These are phyloP conservation scores for Vickermania ingenoplastis DNA, from an alignment of 208 protist species.

Conservation along the genomic window DNA sequence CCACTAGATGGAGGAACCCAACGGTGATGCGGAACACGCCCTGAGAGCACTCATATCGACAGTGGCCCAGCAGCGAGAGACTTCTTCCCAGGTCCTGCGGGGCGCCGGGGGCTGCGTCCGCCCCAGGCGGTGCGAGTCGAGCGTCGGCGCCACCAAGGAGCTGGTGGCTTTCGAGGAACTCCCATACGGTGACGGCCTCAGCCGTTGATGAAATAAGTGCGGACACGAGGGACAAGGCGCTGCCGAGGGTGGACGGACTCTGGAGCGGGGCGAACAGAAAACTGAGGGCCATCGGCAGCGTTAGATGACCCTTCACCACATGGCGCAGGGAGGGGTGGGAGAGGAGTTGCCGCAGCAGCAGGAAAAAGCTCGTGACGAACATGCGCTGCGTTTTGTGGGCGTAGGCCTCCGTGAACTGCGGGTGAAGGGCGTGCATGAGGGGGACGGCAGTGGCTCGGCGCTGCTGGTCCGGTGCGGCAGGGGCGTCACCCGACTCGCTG, in stretches of 20 bases:
- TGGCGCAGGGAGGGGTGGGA: constrained; percentile 35
- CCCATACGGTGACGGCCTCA: constrained; percentile 54
- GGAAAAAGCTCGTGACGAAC: constrained; percentile 65
- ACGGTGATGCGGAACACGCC: constrained; percentile 69
- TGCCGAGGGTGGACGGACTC: constrained; percentile 54
- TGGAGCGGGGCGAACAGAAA: constrained; percentile 58
- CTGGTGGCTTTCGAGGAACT: constrained; percentile 39
- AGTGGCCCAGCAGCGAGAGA: constrained; percentile 65
- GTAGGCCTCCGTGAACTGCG: constrained; percentile 56
- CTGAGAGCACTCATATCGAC: constrained; percentile 54
- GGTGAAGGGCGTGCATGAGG: constrained; percentile 18
- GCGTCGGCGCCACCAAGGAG: constrained; percentile 17
- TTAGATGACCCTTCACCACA: constrained; percentile 34
- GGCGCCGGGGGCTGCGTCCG: not conserved
- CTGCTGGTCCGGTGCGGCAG: not conserved
- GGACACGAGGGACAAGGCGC: constrained; percentile 60
- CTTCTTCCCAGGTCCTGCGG: constrained; percentile 16
- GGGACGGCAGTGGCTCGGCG: constrained; percentile 1
- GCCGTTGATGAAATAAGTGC: constrained; percentile 44
- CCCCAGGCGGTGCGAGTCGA: not conserved
- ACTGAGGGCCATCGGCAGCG: constrained; percentile 37
- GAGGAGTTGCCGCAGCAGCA: constrained; percentile 68
- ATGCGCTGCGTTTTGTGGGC: constrained; percentile 35
- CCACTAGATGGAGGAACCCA: constrained; percentile 68
- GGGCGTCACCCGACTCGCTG: not conserved